Percentiles rank a stretch among this genome's conserved stretches.
Conservation (phyloP, 2,329 filamentous ascomycete genomes). For the Aspergillus sp. region DNA sequence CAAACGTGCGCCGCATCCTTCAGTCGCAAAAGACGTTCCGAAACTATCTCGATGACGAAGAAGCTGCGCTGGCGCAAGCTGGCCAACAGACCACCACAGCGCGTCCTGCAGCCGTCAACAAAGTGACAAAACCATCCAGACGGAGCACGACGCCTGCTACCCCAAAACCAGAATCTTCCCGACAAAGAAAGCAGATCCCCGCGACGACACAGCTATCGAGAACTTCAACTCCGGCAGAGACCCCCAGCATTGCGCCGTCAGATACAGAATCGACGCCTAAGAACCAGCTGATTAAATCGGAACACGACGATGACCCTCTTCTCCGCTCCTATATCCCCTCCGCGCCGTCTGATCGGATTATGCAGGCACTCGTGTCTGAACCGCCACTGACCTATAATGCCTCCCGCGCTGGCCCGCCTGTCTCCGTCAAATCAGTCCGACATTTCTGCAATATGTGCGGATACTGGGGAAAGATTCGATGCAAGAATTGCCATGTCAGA, state of each 20-base stretch:
- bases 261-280: constrained; percentile 1
- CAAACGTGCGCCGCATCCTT: constrained; percentile 44
- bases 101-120: constrained; percentile 10
- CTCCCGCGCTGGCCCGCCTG: constrained; percentile 34
- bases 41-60: constrained; percentile 49
- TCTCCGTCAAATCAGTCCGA: constrained; percentile 28
- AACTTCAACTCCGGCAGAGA: constrained; percentile 7
- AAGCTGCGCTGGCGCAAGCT: constrained; percentile 34
- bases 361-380: constrained; percentile 41
- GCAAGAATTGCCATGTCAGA: constrained; percentile 42
- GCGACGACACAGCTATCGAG: constrained; percentile 2
- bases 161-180: constrained; percentile 7
- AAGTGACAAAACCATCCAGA: constrained; percentile 19
- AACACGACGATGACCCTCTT: constrained; percentile 38
- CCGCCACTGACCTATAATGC: constrained; percentile 45
- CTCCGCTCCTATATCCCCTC: constrained; percentile 38
- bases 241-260: not conserved
- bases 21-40: constrained; percentile 47
- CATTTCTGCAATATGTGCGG: constrained; percentile 47
- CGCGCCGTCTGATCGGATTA: constrained; percentile 41
- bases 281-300: constrained; percentile 27
- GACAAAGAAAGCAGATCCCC: constrained; percentile 15
- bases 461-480: constrained; percentile 47
- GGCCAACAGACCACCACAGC: constrained; percentile 6
- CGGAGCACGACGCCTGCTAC: constrained; percentile 23